A percentile compares a stretch with the other conserved stretches of the same genome.
These are phyloP conservation scores for Colletotrichum noveboracense DNA, from an alignment of 2,329 filamentous ascomycete genomes.

Conservation along the genomic window DNA sequence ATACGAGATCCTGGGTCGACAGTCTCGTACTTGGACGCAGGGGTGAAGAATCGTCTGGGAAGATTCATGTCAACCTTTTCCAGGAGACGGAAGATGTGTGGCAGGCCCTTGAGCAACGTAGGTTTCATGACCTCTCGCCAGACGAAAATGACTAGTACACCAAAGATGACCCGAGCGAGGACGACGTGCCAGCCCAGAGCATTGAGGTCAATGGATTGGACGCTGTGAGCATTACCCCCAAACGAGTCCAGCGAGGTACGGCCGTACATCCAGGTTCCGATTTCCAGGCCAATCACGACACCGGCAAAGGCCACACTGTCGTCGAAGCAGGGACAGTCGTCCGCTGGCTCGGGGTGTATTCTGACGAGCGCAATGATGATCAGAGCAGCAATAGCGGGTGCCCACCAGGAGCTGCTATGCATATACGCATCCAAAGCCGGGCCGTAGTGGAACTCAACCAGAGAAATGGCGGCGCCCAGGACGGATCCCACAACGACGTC, in stretches of 20 bases:
- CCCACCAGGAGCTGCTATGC: conserved; percentile 66
- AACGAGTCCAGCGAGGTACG: conserved; percentile 53
- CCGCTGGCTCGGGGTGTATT: conserved; percentile 92
- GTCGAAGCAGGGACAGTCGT: conserved; percentile 96
- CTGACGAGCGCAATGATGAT: conserved; percentile 79
- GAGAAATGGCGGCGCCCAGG: conserved; percentile 71
- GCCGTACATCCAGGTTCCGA: conserved; percentile 84
- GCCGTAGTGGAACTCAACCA: conserved; percentile 65
- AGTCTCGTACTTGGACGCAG: conserved; percentile 87
- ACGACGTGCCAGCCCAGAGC: conserved; percentile 71
- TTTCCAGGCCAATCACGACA: conserved; percentile 83
- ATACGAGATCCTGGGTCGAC: conserved; percentile 72
- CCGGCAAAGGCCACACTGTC: conserved; percentile 94
- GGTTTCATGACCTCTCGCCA: conserved; percentile 95
- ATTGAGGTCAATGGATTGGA: conserved; percentile 68
- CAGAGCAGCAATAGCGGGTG: conserved; percentile 67
- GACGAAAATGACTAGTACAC: conserved; percentile 82
- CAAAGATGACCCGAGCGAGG: conserved; percentile 73
- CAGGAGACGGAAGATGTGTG: conserved; percentile 85
- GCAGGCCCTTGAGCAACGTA: conserved; percentile 75
- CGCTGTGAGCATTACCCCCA: conserved; percentile 46
- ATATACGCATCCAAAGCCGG: conserved; percentile 74
- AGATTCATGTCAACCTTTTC: conserved; percentile 80
- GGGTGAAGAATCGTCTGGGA: conserved; percentile 88
- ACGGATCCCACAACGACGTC: conserved; percentile 84